A percentile compares a stretch with the other conserved stretches of the same genome.
phyloP scores from a whole-genome alignment of 2,329 filamentous ascomycete species.

The Penicillium sp. region DNA sequence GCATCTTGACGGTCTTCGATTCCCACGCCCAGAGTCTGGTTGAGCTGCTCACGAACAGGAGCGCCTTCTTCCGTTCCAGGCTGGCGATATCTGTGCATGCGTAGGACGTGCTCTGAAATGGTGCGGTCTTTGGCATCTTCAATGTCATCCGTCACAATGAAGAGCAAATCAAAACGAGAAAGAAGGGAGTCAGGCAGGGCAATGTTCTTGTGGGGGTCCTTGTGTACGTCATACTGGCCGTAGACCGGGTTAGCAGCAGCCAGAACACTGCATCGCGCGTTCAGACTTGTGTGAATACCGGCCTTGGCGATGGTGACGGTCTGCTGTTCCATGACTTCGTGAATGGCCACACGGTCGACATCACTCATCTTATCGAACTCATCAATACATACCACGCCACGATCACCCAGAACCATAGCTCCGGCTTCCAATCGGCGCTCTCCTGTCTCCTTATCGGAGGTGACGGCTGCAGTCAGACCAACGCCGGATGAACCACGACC shows the following conservation, averaged over 20 bases:
- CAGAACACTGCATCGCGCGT: conserved; percentile 93
- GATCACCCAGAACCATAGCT: conserved; percentile 97
- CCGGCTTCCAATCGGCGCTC: conserved; percentile 92
- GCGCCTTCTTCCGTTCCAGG: conserved; percentile 92
- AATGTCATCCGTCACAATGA: conserved; percentile 97
- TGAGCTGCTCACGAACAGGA: conserved; percentile 83
- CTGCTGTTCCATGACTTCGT: conserved; percentile 99
- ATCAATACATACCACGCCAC: conserved; percentile 97
- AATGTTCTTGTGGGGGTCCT: conserved; percentile 98
- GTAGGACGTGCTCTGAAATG: conserved; percentile 92
- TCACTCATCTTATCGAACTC: conserved; percentile 99
- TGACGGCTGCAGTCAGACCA: conserved; percentile 95
- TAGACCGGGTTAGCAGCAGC: conserved; percentile 97
- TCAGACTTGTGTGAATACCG: conserved; percentile 95
- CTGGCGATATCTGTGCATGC: conserved; percentile 94
- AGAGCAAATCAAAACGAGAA: conserved; percentile 97
- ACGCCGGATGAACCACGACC: conserved; percentile 96
- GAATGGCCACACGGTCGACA: conserved; percentile 94
- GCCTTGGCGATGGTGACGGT: conserved; percentile 99
- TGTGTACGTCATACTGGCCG: conserved; percentile 97
- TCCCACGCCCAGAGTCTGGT: conserved; percentile 84
- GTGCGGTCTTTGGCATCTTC: conserved; percentile 89
- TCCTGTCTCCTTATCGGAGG: conserved; percentile 94
- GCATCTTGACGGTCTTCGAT: conserved; percentile 73
- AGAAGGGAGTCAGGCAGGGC: conserved; percentile 93